Evolutionary conservation across 1,284 basidiomycete species (phyloP).

Genomic region (Ustilago cynodontis): DNA sequence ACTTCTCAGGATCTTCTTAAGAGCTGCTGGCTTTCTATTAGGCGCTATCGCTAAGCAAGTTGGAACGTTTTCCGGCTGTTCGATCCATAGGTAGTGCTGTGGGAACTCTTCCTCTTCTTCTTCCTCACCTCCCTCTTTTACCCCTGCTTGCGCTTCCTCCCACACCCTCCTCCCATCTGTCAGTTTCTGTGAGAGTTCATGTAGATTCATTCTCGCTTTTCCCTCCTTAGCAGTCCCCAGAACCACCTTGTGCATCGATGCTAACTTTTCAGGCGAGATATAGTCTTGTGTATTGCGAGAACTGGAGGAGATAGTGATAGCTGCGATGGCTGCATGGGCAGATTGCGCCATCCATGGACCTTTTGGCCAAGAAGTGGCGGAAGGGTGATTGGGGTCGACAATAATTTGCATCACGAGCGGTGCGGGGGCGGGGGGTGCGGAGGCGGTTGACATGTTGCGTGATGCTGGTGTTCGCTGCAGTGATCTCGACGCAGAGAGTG

Average conservation of each 20-base stretch:
- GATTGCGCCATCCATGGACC: conserved; percentile 75
- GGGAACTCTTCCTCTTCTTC: conserved; percentile 53
- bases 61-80: conserved; percentile 74
- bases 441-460: conserved; percentile 21
- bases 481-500: too few species aligned
- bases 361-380: conserved; percentile 72
- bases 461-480: too few species aligned
- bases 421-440: background rate
- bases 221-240: conserved; percentile 58
- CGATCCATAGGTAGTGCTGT: conserved; percentile 74
- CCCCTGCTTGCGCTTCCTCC: conserved; percentile 14
- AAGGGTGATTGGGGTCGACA: conserved; percentile 40
- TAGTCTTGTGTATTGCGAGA: conserved; percentile 46
- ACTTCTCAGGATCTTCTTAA: conserved; percentile 71
- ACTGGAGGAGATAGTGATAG: conserved; percentile 31
- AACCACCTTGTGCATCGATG: conserved; percentile 66
- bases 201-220: conserved; percentile 53
- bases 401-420: conserved; percentile 68
- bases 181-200: conserved; percentile 64
- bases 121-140: background rate
- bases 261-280: conserved; percentile 40
- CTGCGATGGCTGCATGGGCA: conserved; percentile 74
- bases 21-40: conserved; percentile 72
- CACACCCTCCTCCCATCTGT: conserved; percentile 37
- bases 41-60: conserved; percentile 75